A percentile compares a stretch with the other conserved stretches of the same genome.
These are phyloP conservation scores for Pueraria montana DNA, from an alignment of 306 rosid species.

Conservation along the genomic window DNA sequence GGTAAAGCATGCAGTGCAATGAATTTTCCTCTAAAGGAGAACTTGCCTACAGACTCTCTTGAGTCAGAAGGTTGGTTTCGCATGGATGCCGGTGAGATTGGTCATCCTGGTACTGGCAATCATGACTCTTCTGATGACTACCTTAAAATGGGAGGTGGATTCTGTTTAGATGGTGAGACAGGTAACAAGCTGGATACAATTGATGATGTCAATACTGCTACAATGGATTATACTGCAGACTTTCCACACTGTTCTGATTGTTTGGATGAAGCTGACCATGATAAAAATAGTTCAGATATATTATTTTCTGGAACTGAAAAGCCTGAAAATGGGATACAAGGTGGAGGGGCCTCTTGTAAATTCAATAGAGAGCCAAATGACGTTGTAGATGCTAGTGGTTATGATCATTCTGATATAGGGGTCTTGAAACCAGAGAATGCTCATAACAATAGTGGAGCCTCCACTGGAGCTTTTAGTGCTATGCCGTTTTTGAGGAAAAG, in stretches of 20 bases:
- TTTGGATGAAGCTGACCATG: constrained; percentile 37
- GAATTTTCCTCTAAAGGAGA: constrained; percentile 42
- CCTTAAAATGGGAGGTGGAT: constrained; percentile 72
- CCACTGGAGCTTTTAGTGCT: constrained; percentile 60
- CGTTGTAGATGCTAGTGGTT: constrained; percentile 29
- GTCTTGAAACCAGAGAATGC: constrained; percentile 47
- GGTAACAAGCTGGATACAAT: constrained; percentile 43
- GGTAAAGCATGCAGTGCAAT: constrained; percentile 37
- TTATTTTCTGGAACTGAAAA: constrained; percentile 40
- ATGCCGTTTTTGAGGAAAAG: constrained; percentile 84
- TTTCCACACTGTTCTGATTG: constrained; percentile 45
- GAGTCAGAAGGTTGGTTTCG: constrained; percentile 60
- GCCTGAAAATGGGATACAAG: constrained; percentile 39
- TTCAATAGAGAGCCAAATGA: constrained; percentile 36
- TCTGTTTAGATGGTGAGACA: constrained; percentile 59
- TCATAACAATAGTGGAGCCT: constrained; percentile 38
- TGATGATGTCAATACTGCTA: constrained; percentile 36
- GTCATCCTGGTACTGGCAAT: constrained; percentile 42
- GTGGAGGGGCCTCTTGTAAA: constrained; percentile 31
- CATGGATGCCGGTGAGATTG: constrained; percentile 50
- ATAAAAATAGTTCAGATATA: constrained; percentile 43
- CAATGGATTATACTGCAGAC: constrained; percentile 36
- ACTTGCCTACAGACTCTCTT: constrained; percentile 44
- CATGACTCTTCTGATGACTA: constrained; percentile 48
- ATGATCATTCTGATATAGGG: constrained; percentile 43